These are phyloP conservation scores for Begonia masoniana DNA, from an alignment of 306 rosid species.

Conservation along the genomic window DNA sequence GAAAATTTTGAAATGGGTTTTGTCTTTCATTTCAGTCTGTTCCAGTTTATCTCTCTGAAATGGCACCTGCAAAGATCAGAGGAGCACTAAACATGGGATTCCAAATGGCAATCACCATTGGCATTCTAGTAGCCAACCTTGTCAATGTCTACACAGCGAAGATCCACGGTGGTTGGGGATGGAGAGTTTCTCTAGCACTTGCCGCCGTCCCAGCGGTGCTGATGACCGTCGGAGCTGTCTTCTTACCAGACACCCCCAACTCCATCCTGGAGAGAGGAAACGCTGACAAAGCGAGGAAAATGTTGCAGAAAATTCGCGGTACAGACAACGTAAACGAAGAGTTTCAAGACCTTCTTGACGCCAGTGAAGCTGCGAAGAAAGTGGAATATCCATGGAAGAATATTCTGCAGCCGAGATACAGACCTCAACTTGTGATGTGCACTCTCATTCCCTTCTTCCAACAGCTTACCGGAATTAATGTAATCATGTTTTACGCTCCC, in stretches of 20 bases:
- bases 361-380: slow-evolving; percentile 9
- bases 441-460: slow-evolving; percentile 7
- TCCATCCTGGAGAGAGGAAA: slow-evolving; percentile 12
- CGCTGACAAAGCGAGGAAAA: slow-evolving; percentile 6
- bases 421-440: slow-evolving; percentile 13
- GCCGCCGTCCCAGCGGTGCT: slow-evolving; percentile 10
- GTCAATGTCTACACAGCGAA: slow-evolving; percentile 5
- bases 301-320: slow-evolving; percentile 11
- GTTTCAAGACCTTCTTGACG: slow-evolving; percentile 4
- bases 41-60: slow-evolving; percentile 32
- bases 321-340: slow-evolving; percentile 9
- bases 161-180: slow-evolving; percentile 11
- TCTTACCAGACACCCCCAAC: slow-evolving; percentile 11
- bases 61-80: slow-evolving; percentile 34
- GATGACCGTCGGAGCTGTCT: slow-evolving; percentile 11
- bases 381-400: slow-evolving; percentile 7
- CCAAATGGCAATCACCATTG: slow-evolving; percentile 22
- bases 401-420: slow-evolving; percentile 6
- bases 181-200: slow-evolving; percentile 12
- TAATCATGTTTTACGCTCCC: slow-evolving; percentile 13
- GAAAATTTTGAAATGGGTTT: no score
- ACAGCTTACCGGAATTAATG: slow-evolving; percentile 11
- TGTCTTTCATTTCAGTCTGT: slow-evolving; percentile 21
- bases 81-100: slow-evolving; percentile 47
- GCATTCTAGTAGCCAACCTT: slow-evolving; percentile 10